A percentile compares a stretch with the other conserved stretches of the same genome.
phyloP scores from a whole-genome alignment of 192 early-diverging fungal species.

The Entophlyctis luteolus region DNA sequence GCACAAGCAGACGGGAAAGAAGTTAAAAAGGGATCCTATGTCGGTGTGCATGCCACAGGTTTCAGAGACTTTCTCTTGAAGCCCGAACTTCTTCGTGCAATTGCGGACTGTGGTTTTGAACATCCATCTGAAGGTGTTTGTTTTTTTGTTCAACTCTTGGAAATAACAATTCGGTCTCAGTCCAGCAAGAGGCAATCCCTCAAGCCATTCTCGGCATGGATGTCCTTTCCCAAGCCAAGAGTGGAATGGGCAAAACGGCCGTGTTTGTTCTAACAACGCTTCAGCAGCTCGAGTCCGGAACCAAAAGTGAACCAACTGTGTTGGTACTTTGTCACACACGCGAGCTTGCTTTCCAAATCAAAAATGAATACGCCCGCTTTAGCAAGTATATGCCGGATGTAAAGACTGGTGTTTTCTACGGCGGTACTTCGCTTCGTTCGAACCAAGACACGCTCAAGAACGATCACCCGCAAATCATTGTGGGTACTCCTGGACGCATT shows the following conservation, averaged over 20 bases:
- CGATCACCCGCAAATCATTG: slow-evolving; percentile 92
- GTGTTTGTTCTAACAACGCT: slow-evolving; percentile 94
- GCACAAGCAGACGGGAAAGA: slow-evolving; percentile 66
- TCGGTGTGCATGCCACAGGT: slow-evolving; percentile 96
- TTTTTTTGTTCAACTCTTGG: not conserved
- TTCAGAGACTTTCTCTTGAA: slow-evolving; percentile 97
- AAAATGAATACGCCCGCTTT: slow-evolving; percentile 94
- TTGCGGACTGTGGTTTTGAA: slow-evolving; percentile 98
- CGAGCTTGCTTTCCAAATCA: slow-evolving; percentile 97
- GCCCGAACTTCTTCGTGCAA: slow-evolving; percentile 90
- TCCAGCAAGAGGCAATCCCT: slow-evolving; percentile 98
- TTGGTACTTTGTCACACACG: slow-evolving; percentile 97
- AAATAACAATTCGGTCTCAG: slow-evolving; percentile 40
- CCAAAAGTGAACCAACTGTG: slow-evolving; percentile 58
- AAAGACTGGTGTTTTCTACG: slow-evolving; percentile 91
- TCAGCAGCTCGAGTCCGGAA: slow-evolving; percentile 76
- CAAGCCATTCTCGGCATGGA: slow-evolving; percentile 96
- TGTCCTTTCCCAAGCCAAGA: slow-evolving; percentile 96
- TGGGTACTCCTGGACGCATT: slow-evolving; percentile 95
- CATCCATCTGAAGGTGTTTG: slow-evolving; percentile 84
- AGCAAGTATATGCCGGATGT: slow-evolving; percentile 91
- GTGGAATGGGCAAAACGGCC: slow-evolving; percentile 98
- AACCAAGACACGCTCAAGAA: slow-evolving; percentile 83
- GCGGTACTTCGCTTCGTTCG: slow-evolving; percentile 72
- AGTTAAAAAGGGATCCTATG: slow-evolving; percentile 95